A percentile compares a stretch with the other conserved stretches of the same genome.
These are phyloP conservation scores for Eucalyptus fibrosa DNA, from an alignment of 345 rosid species.

Conservation along the genomic window DNA sequence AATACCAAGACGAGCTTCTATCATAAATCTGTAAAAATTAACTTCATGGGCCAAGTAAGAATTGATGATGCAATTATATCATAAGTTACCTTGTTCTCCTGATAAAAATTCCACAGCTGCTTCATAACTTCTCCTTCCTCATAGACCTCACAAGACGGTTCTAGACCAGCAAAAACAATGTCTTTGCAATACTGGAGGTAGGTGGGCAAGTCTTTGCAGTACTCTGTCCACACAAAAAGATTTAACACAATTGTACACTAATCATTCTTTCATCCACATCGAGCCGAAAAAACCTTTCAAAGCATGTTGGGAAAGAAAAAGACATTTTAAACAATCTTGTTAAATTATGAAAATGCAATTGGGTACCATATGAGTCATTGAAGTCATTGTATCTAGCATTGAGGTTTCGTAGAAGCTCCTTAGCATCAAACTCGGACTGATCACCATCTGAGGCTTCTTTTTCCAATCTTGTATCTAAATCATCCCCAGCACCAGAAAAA, in stretches of 20 bases:
- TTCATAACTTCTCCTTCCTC: neutral
- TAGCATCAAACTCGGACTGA: constrained; percentile 14
- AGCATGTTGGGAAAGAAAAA: neutral
- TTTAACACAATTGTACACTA: neutral
- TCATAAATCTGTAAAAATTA: neutral
- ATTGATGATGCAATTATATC: neutral
- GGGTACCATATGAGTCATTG: constrained; percentile 12
- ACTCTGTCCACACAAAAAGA: neutral
- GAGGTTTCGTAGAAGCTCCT: constrained; percentile 40
- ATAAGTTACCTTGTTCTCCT: constrained; percentile 27
- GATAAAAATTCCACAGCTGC: constrained; percentile 50
- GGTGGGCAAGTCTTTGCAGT: neutral
- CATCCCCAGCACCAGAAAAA: constrained; percentile 2
- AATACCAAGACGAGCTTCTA: neutral
- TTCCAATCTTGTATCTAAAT: constrained; percentile 2
- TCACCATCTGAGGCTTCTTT: constrained; percentile 1
- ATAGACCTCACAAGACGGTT: neutral
- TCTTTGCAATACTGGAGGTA: constrained; percentile 3
- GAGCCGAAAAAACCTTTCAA: neutral
- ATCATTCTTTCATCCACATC: neutral
- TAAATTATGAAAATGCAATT: neutral
- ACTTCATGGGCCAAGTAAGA: neutral
- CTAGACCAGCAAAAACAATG: neutral
- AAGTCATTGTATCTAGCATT: constrained; percentile 24
- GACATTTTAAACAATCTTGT: neutral